Evolutionary conservation across 441 rosid species (phyloP).

Genomic region (Euphorbia neoarborescens): DNA sequence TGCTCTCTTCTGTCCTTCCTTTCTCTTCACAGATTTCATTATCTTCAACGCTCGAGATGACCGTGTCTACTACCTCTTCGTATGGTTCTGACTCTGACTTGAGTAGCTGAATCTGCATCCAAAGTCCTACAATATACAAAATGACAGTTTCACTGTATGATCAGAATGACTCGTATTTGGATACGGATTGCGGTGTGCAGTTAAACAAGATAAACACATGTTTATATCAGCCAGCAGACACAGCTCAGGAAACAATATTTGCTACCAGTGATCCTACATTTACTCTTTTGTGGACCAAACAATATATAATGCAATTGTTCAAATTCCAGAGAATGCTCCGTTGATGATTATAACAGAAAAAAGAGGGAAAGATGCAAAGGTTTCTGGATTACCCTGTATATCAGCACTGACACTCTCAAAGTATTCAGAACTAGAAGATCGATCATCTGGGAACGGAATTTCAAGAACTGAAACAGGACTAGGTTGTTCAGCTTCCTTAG

Average conservation of each 20-base stretch:
- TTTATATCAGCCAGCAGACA: not conserved
- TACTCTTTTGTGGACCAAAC: not conserved
- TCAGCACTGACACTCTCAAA: constrained; percentile 87
- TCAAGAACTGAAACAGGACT: constrained; percentile 91
- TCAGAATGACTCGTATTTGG: not conserved
- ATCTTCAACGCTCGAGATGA: constrained; percentile 62
- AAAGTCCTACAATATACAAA: constrained; percentile 46
- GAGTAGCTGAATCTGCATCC: constrained; percentile 90
- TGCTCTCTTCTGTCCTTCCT: constrained; percentile 35
- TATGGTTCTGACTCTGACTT: constrained; percentile 66
- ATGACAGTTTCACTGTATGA: not conserved
- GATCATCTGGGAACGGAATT: constrained; percentile 64
- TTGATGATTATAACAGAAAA: not conserved
- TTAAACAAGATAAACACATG: not conserved
- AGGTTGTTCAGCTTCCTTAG: constrained; percentile 86
- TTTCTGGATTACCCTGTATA: constrained; percentile 58
- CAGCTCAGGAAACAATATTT: not conserved
- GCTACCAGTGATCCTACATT: not conserved
- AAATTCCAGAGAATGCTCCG: constrained; percentile 2
- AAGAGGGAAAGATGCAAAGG: not conserved
- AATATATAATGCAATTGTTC: not conserved
- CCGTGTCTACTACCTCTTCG: constrained; percentile 49
- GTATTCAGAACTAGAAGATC: constrained; percentile 77
- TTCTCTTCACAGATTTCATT: constrained; percentile 31
- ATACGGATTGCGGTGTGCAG: not conserved